Conservation (phyloP, 2,329 filamentous ascomycete species). For the Ampelomyces quisqualis region DNA sequence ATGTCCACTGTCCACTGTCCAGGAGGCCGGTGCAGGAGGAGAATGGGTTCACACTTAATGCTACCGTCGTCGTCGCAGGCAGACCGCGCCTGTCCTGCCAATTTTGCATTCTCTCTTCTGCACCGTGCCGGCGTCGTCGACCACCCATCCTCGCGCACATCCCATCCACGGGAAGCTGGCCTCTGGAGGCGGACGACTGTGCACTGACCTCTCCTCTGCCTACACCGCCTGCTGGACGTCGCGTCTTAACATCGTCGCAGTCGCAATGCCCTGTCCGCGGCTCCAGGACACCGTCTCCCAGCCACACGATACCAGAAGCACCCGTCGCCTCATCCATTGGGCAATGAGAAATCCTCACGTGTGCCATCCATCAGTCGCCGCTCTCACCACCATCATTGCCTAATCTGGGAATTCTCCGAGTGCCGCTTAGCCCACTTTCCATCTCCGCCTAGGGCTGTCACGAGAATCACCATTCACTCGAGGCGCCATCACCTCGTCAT, state of each 20-base stretch:
- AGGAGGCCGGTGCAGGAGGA: conserved; percentile 34
- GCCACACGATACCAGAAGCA: conserved; percentile 33
- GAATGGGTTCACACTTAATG: conserved; percentile 36
- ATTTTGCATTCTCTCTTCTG: too few relatives aligned
- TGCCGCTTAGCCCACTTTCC: conserved; percentile 22
- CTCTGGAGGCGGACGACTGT: too few relatives aligned
- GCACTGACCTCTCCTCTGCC: conserved; percentile 39
- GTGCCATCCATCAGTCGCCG: conserved; percentile 26
- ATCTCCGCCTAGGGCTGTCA: conserved; percentile 29
- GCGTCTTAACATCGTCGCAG: conserved; percentile 39
- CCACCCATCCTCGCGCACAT: conserved; percentile 18
- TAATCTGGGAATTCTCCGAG: conserved; percentile 37
- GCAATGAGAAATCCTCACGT: too few relatives aligned
- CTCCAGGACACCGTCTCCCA: conserved; percentile 34
- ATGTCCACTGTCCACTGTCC: conserved; percentile 29
- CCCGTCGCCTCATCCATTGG: conserved; percentile 33
- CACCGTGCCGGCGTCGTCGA: too few relatives aligned
- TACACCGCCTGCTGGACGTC: conserved; percentile 43
- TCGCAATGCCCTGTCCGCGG: conserved; percentile 44
- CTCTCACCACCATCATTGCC: conserved; percentile 23
- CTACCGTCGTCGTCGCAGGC: conserved; percentile 27
- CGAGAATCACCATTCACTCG: conserved; percentile 38
- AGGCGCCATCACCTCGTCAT: conserved; percentile 29
- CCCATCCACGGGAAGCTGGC: too few relatives aligned
- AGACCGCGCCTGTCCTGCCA: conserved; percentile 27